These are phyloP conservation scores for Aspergillus quadricinctus DNA, from an alignment of 2,329 filamentous ascomycete genomes.

Conservation along the genomic window DNA sequence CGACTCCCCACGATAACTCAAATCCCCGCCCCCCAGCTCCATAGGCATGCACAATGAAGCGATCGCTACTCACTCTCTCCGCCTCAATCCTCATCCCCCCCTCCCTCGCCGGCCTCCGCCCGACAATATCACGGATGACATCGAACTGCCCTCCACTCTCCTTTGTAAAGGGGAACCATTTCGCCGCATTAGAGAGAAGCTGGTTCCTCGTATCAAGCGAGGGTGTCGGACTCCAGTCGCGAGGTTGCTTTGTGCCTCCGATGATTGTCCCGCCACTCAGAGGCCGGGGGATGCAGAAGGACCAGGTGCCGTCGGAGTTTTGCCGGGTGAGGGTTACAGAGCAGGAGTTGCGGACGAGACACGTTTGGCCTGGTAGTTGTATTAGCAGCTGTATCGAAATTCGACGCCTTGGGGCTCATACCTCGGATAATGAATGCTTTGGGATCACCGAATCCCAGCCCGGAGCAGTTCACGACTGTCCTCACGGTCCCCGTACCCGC, in stretches of 20 bases:
- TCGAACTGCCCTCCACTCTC: constrained; percentile 36
- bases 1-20: constrained; percentile 59
- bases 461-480: constrained; percentile 45
- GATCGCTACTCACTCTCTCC: constrained; percentile 36
- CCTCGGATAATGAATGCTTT: constrained; percentile 43
- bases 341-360: constrained; percentile 44
- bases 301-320: constrained; percentile 59
- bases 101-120: constrained; percentile 42
- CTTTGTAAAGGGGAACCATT: constrained; percentile 39
- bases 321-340: constrained; percentile 55
- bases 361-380: constrained; percentile 38
- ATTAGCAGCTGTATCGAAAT: background rate
- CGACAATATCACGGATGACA: constrained; percentile 45
- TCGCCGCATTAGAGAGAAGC: constrained; percentile 44
- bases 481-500: constrained; percentile 23
- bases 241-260: constrained; percentile 61
- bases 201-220: constrained; percentile 44
- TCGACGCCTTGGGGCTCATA: too few species aligned
- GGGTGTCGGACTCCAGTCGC: constrained; percentile 52
- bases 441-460: constrained; percentile 40
- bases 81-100: constrained; percentile 50
- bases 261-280: constrained; percentile 62
- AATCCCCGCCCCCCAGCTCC: constrained; percentile 59
- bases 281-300: constrained; percentile 59
- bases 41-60: constrained; percentile 51